phyloP scores from a whole-genome alignment of 2,329 filamentous ascomycete genomes.

The Magnaporthiopsis rhizophila region DNA sequence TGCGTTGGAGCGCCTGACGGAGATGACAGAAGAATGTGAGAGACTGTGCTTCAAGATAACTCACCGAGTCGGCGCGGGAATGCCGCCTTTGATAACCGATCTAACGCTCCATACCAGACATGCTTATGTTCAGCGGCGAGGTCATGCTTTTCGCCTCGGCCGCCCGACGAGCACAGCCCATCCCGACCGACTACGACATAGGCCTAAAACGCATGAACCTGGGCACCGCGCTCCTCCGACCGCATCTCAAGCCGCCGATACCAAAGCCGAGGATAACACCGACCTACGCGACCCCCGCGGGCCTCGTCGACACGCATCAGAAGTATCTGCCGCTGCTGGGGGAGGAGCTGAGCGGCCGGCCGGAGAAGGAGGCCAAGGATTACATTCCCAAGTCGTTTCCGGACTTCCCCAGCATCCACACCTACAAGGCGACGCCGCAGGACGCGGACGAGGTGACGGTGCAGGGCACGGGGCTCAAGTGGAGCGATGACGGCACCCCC shows the following conservation, averaged over 20 bases:
- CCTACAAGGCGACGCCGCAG: slow-evolving; percentile 52
- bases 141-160: slow-evolving; percentile 38
- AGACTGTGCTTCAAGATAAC: background rate
- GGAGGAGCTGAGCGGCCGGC: slow-evolving; percentile 48
- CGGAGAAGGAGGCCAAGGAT: slow-evolving; percentile 44
- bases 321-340: slow-evolving; percentile 39
- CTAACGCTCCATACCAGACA: slow-evolving; percentile 30
- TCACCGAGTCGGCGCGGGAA: no score
- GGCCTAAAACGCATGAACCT: slow-evolving; percentile 44
- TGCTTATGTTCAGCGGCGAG: slow-evolving; percentile 39
- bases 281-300: slow-evolving; percentile 27
- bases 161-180: slow-evolving; percentile 43
- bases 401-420: slow-evolving; percentile 56
- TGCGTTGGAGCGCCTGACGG: slow-evolving; percentile 53
- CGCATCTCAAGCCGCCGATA: slow-evolving; percentile 48
- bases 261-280: slow-evolving; percentile 26
- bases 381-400: slow-evolving; percentile 55
- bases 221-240: slow-evolving; percentile 40
- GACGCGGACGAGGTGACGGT: slow-evolving; percentile 26
- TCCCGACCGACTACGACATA: slow-evolving; percentile 50
- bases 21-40: slow-evolving; percentile 53
- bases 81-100: background rate
- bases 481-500: slow-evolving; percentile 18
- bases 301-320: slow-evolving; percentile 28
- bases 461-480: slow-evolving; percentile 16